phyloP scores from a whole-genome alignment of 768 basidiomycete species.

The Auriculariales sp. region DNA sequence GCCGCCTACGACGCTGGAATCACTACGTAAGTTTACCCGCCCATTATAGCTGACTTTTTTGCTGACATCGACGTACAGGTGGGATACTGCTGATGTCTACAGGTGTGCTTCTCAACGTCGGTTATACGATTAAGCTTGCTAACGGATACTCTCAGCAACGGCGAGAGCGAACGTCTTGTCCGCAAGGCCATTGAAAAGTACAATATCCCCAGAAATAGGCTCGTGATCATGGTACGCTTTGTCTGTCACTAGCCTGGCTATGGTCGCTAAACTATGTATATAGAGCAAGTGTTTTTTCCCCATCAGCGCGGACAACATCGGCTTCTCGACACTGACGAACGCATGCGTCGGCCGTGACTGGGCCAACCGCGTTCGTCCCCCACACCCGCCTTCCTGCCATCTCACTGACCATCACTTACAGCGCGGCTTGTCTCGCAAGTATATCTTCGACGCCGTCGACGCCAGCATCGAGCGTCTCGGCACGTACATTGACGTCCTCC shows the following conservation, averaged over 20 bases:
- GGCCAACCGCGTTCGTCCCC: slow-evolving; percentile 19
- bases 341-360: slow-evolving; percentile 9
- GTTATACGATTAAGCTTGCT: no score
- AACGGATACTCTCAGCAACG: no score
- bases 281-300: slow-evolving; percentile 3
- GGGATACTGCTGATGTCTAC: slow-evolving; percentile 16
- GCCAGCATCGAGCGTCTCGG: slow-evolving; percentile 19
- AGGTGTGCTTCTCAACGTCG: no score
- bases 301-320: slow-evolving; percentile 10
- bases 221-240: slow-evolving; percentile 22
- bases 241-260: slow-evolving; percentile 11
- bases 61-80: no score
- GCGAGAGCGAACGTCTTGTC: slow-evolving; percentile 22
- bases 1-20: slow-evolving; percentile 25
- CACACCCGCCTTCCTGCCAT: neutral
- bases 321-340: slow-evolving; percentile 14
- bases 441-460: slow-evolving; percentile 25
- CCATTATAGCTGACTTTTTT: no score
- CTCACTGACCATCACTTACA: neutral
- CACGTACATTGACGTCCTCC: slow-evolving; percentile 28
- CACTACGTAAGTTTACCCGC: slow-evolving; percentile 9
- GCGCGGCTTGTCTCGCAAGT: slow-evolving; percentile 13
- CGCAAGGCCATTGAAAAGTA: slow-evolving; percentile 28
- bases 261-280: neutral
- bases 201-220: slow-evolving; percentile 22